Conservation (phyloP, 1,284 basidiomycete species). For the Peniophora sp. region DNA sequence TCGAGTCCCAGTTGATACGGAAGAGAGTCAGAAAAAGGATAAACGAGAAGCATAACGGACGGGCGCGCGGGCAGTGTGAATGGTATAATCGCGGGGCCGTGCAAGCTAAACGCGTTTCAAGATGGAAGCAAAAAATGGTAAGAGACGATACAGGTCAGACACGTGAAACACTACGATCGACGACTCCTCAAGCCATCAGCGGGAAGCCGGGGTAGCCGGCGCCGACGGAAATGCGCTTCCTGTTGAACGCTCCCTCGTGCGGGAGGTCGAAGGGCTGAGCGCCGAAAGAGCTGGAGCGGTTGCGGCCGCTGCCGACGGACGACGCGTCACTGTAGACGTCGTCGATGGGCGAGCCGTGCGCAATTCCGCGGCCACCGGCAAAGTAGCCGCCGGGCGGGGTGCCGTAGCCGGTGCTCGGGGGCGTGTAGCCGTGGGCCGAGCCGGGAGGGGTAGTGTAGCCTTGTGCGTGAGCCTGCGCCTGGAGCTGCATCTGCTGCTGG, state of each 20-base stretch:
- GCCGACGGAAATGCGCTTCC: not conserved
- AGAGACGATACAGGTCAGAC: no score
- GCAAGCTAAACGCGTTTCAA: no score
- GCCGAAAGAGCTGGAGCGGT: not conserved
- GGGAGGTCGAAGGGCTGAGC: not conserved
- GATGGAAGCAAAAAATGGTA: no score
- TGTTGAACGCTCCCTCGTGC: not conserved
- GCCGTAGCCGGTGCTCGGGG: not conserved
- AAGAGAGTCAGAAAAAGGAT: not conserved
- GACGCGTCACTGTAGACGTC: not conserved
- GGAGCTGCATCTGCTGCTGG: conserved; percentile 1
- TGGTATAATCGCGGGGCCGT: no score
- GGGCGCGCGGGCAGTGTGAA: not conserved
- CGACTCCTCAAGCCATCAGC: not conserved
- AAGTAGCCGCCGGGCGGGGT: not conserved
- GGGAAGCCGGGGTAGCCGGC: not conserved
- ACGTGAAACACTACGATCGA: no score
- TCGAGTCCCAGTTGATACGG: no score
- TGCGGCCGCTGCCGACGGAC: not conserved
- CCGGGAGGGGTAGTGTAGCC: not conserved
- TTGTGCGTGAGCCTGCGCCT: not conserved
- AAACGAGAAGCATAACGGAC: not conserved
- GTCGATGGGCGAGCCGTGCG: not conserved
- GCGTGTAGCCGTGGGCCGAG: not conserved
- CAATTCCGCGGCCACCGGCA: not conserved